phyloP scores from a whole-genome alignment of 306 rosid species.

The Prosopis cineraria region DNA sequence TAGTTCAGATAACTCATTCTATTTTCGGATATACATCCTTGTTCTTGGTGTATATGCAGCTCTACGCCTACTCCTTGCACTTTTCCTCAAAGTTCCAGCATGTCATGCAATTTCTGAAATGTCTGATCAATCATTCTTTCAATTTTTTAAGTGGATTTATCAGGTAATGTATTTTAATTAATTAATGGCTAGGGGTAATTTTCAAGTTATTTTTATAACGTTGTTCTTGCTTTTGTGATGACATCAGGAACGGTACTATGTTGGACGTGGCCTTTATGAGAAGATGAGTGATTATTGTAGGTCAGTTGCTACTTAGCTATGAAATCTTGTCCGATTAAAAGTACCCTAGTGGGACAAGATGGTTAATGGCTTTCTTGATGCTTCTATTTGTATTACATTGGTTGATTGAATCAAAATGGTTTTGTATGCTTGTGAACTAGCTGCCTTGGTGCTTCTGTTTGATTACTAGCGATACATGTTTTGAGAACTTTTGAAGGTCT shows the following conservation, averaged over 20 bases:
- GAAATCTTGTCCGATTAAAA: conserved; percentile 14
- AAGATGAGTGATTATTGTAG: conserved; percentile 84
- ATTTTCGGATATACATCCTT: conserved; percentile 88
- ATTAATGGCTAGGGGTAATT: conserved; percentile 1
- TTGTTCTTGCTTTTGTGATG: conserved; percentile 33
- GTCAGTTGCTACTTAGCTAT: conserved; percentile 45
- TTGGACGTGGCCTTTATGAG: conserved; percentile 96
- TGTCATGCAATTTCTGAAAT: conserved; percentile 84
- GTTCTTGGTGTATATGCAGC: conserved; percentile 86
- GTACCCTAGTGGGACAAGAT: not conserved
- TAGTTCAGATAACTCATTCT: conserved; percentile 68
- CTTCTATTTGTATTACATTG: conserved; percentile 8
- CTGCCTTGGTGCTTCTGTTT: not conserved
- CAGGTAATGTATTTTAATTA: conserved; percentile 51
- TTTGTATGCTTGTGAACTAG: conserved; percentile 6
- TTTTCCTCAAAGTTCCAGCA: conserved; percentile 77
- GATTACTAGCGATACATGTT: not conserved
- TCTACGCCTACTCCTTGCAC: conserved; percentile 60
- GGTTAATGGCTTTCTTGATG: conserved; percentile 12
- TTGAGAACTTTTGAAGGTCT: not conserved
- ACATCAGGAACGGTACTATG: conserved; percentile 86
- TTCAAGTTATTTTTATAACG: conserved; percentile 18
- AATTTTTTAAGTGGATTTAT: conserved; percentile 97
- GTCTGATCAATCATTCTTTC: conserved; percentile 93
- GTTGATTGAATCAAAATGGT: conserved; percentile 3